A percentile compares a stretch with the other conserved stretches of the same genome.
Evolutionary conservation across 257 asterid species (phyloP).

Genomic region (Salvia splendens): DNA sequence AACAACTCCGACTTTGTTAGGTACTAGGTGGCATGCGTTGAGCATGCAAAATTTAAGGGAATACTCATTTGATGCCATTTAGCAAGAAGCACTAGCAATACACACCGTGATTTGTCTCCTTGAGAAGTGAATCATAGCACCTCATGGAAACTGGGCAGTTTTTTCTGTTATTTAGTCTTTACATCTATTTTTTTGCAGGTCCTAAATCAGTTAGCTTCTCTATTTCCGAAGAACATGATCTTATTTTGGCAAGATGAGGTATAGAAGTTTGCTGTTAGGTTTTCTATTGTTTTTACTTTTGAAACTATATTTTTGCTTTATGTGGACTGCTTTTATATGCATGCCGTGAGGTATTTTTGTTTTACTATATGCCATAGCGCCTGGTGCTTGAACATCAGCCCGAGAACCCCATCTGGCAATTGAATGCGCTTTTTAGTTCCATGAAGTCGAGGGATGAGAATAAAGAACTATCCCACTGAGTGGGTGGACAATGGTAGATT

Average conservation of each 20-base stretch:
- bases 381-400: too few species aligned
- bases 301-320: background rate
- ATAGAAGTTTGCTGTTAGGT: conserved; percentile 39
- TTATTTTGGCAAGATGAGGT: conserved; percentile 99
- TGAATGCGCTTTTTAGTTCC: conserved; percentile 10
- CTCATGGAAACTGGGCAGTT: background rate
- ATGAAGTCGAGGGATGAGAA: conserved; percentile 15
- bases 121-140: conserved; percentile 1
- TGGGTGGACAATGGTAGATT: conserved; percentile 6
- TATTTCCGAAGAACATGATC: conserved; percentile 84
- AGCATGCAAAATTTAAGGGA: conserved; percentile 10
- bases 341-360: conserved; percentile 1
- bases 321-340: conserved; percentile 15
- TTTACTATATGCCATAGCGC: too few species aligned
- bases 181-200: conserved; percentile 55
- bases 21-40: conserved; percentile 15
- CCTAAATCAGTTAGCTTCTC: conserved; percentile 73
- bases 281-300: background rate
- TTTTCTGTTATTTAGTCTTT: conserved; percentile 3
- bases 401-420: too few species aligned
- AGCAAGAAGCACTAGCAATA: background rate
- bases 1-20: background rate
- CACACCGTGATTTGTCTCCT: background rate
- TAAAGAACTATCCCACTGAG: background rate
- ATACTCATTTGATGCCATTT: background rate